These are phyloP conservation scores for Aphanomyces astaci DNA, from an alignment of 352 stramenopile species.

Conservation along the genomic window DNA sequence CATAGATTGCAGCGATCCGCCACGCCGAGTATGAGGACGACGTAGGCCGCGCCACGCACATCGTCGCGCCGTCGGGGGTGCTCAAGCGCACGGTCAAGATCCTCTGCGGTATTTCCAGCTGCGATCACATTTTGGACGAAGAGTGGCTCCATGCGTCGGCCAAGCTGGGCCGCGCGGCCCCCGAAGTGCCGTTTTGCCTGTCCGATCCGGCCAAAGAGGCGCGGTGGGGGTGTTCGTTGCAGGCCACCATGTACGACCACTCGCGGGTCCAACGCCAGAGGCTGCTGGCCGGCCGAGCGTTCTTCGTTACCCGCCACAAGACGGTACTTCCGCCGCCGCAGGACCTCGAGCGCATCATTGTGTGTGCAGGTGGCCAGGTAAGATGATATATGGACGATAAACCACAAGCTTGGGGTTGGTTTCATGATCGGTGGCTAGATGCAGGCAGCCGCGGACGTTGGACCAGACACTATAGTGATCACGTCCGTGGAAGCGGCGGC, in stretches of 20 bases:
- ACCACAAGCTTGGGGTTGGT: too few species aligned
- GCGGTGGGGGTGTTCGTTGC: conserved; percentile 42
- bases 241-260: conserved; percentile 39
- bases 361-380: conserved; percentile 39
- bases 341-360: conserved; percentile 45
- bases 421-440: too few species aligned
- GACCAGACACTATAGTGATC: conserved; percentile 6
- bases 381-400: too few species aligned
- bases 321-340: conserved; percentile 40
- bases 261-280: conserved; percentile 29
- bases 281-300: conserved; percentile 28
- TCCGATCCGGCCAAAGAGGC: conserved; percentile 34
- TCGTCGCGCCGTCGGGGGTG: conserved; percentile 35
- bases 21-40: conserved; percentile 38
- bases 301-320: conserved; percentile 55
- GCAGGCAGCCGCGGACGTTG: not conserved
- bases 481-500: conserved; percentile 15
- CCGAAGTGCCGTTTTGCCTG: conserved; percentile 41
- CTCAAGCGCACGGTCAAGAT: conserved; percentile 56
- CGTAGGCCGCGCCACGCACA: conserved; percentile 40
- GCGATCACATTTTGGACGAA: conserved; percentile 40
- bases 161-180: conserved; percentile 25
- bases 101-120: conserved; percentile 50
- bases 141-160: conserved; percentile 40
- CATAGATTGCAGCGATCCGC: conserved; percentile 38